Percentiles rank a stretch among this genome's conserved stretches.
These are phyloP conservation scores for Acanthamoeba sp. DNA, from an alignment of 208 protist species.

Conservation along the genomic window DNA sequence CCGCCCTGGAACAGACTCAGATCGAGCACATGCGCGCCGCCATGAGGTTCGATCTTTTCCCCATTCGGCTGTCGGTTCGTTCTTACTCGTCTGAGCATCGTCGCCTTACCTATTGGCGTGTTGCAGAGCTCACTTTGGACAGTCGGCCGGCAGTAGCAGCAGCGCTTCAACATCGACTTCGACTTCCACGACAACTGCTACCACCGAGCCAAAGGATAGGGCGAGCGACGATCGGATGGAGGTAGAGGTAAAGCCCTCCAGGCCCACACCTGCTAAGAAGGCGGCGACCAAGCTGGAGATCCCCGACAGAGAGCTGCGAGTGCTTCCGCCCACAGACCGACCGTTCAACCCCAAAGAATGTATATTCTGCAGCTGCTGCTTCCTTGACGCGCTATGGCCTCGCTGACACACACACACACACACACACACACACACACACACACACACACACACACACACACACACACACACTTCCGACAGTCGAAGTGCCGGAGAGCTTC, in stretches of 20 bases:
- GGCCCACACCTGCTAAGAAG: background rate
- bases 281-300: constrained; percentile 7
- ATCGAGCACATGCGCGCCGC: constrained; percentile 6
- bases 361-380: too few species aligned
- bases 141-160: background rate
- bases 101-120: background rate
- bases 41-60: background rate
- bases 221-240: background rate
- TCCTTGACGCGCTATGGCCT: background rate
- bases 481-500: constrained; percentile 66
- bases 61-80: too few species aligned
- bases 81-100: background rate
- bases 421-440: background rate
- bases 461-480: background rate
- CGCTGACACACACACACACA: background rate
- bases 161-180: background rate
- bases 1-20: constrained; percentile 1
- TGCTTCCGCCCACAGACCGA: constrained; percentile 35
- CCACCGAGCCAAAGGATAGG: background rate
- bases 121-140: background rate
- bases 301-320: constrained; percentile 19
- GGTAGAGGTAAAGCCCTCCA: background rate
- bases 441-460: background rate
- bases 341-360: constrained; percentile 57
- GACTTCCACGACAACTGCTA: background rate